Percentiles rank a stretch among this genome's conserved stretches.
Evolutionary conservation across 177 flowering plant genomes (phyloP).

Genomic region (Vitis hybrid): DNA sequence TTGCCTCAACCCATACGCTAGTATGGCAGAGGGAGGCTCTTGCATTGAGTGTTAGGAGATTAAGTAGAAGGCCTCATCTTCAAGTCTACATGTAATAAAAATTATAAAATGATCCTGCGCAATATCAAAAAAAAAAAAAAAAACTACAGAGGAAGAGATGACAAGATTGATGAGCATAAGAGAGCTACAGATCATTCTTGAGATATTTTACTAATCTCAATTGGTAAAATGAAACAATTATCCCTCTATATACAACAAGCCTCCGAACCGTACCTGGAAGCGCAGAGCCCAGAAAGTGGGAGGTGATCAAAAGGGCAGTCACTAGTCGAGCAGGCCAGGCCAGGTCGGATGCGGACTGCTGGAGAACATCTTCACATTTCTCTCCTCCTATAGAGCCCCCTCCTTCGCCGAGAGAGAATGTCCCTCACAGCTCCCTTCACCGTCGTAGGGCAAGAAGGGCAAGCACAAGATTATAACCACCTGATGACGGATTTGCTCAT

Average conservation of each 20-base stretch:
- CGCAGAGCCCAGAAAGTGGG: slow-evolving; percentile 13
- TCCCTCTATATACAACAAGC: slow-evolving; percentile 69
- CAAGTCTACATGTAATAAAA: background rate
- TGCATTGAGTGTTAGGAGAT: too few species aligned
- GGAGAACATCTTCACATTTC: background rate
- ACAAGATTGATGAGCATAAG: slow-evolving; percentile 23
- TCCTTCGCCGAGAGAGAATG: slow-evolving; percentile 8
- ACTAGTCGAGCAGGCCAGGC: slow-evolving; percentile 24
- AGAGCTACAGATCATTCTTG: slow-evolving; percentile 34
- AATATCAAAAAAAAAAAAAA: background rate
- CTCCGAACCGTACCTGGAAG: slow-evolving; percentile 32
- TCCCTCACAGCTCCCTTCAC: slow-evolving; percentile 24
- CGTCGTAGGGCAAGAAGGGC: slow-evolving; percentile 8
- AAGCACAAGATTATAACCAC: slow-evolving; percentile 10
- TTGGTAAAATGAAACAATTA: slow-evolving; percentile 30
- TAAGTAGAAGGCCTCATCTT: background rate
- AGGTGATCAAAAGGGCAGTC: slow-evolving; percentile 23
- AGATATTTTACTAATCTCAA: slow-evolving; percentile 34
- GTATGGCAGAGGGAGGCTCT: too few species aligned
- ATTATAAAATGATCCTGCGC: background rate
- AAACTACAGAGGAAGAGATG: background rate
- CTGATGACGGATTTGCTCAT: slow-evolving; percentile 19
- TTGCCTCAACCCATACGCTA: too few species aligned
- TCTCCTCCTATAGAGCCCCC: background rate
- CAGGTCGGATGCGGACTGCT: background rate